Evolutionary conservation across 2,329 filamentous ascomycete species (phyloP).

Genomic region (Diaporthe citri): DNA sequence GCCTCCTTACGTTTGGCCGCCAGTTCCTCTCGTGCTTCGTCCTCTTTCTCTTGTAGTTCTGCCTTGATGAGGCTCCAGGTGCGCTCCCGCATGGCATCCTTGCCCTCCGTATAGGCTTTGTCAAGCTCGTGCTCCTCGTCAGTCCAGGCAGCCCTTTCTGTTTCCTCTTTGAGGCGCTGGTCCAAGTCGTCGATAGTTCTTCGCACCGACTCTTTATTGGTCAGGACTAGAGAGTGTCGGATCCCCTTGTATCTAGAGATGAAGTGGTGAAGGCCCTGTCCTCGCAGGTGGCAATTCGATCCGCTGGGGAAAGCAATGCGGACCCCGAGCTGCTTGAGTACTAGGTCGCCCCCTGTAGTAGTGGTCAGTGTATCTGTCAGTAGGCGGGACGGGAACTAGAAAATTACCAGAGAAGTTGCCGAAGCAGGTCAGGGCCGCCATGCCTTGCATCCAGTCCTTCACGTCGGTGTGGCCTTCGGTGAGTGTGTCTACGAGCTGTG

Average conservation of each 20-base stretch:
- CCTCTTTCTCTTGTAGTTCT: neutral
- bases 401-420: neutral
- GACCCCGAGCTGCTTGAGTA: neutral
- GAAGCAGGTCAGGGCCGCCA: neutral
- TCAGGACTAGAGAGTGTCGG: neutral
- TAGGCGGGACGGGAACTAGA: no score
- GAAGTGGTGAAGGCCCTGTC: neutral
- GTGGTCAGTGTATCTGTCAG: neutral
- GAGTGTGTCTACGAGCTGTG: neutral
- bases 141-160: neutral
- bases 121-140: neutral
- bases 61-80: neutral
- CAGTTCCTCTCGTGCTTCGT: no score
- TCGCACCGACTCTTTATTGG: neutral
- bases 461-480: neutral
- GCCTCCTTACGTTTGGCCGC: neutral
- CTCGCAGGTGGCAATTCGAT: neutral
- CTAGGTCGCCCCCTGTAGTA: neutral
- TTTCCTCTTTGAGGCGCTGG: neutral
- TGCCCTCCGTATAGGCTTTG: neutral
- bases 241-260: neutral
- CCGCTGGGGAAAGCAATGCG: neutral
- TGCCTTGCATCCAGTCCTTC: neutral
- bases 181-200: neutral
- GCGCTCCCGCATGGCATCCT: neutral